These are phyloP conservation scores for Diaporthe citri DNA, from an alignment of 2,329 filamentous ascomycete species.

Conservation along the genomic window DNA sequence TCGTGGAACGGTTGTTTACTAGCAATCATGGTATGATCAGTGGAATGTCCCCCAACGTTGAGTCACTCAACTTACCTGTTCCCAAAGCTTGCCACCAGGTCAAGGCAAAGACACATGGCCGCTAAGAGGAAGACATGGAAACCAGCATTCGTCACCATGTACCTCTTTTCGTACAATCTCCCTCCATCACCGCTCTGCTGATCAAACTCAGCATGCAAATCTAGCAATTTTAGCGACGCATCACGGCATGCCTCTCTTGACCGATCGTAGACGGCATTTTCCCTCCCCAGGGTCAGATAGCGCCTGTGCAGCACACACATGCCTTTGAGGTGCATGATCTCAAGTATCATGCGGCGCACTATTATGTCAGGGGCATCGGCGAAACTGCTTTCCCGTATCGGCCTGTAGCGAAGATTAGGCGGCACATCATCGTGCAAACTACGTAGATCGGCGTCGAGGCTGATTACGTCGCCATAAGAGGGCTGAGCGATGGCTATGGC, in stretches of 20 bases:
- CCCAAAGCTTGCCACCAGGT: constrained; percentile 56
- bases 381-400: constrained; percentile 48
- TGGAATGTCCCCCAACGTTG: background rate
- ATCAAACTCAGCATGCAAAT: constrained; percentile 62
- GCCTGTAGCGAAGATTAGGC: constrained; percentile 45
- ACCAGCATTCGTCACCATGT: constrained; percentile 65
- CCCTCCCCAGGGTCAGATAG: constrained; percentile 57
- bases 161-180: constrained; percentile 63
- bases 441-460: constrained; percentile 52
- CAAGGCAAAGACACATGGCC: constrained; percentile 70
- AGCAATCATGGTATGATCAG: background rate
- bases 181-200: constrained; percentile 61
- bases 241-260: constrained; percentile 58
- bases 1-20: background rate
- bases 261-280: constrained; percentile 52
- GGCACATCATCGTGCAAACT: constrained; percentile 50
- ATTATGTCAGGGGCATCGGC: constrained; percentile 53
- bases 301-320: constrained; percentile 64
- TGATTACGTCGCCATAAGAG: constrained; percentile 54
- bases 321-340: constrained; percentile 58
- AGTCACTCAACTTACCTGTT: constrained; percentile 50
- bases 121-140: constrained; percentile 70
- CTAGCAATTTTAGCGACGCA: constrained; percentile 58
- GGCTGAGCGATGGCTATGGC: constrained; percentile 51
- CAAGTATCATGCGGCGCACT: constrained; percentile 53